Evolutionary conservation across 352 stramenopile species (phyloP).

Genomic region (Phytophthora fragariaefolia): DNA sequence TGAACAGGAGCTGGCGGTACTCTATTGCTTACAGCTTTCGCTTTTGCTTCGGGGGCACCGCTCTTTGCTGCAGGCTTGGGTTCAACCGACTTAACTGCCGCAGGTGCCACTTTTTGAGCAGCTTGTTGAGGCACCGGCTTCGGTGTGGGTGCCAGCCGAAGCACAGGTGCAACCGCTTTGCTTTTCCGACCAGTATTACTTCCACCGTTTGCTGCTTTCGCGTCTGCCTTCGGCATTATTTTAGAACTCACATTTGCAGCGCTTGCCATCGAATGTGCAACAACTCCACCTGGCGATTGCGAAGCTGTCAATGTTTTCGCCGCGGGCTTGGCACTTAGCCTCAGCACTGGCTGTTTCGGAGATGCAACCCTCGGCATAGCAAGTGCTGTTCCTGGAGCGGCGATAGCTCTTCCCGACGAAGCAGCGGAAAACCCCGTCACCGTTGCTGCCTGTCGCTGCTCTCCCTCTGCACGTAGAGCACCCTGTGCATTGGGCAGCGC

Average conservation of each 20-base stretch:
- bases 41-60: not conserved
- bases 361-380: conserved; percentile 19
- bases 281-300: not conserved
- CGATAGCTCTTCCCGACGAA: conserved; percentile 40
- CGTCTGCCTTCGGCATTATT: conserved; percentile 2
- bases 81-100: not conserved
- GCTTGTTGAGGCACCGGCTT: conserved; percentile 12
- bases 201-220: conserved; percentile 10
- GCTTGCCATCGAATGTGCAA: no score
- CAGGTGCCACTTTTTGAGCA: not conserved
- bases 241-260: not conserved
- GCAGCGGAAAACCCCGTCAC: conserved; percentile 12
- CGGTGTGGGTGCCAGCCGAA: conserved; percentile 15
- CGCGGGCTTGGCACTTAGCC: conserved; percentile 21
- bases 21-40: conserved; percentile 1
- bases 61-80: conserved; percentile 5
- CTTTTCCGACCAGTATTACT: conserved; percentile 4
- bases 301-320: conserved; percentile 21
- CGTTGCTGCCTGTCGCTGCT: not conserved
- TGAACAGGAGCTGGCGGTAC: conserved; percentile 15
- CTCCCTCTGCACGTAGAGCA: not conserved
- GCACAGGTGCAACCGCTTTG: conserved; percentile 20
- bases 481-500: not conserved
- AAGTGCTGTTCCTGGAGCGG: conserved; percentile 39
- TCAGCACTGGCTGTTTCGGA: conserved; percentile 19